Conservation (phyloP, 129 eudicot species). For the Apium graveolens region DNA sequence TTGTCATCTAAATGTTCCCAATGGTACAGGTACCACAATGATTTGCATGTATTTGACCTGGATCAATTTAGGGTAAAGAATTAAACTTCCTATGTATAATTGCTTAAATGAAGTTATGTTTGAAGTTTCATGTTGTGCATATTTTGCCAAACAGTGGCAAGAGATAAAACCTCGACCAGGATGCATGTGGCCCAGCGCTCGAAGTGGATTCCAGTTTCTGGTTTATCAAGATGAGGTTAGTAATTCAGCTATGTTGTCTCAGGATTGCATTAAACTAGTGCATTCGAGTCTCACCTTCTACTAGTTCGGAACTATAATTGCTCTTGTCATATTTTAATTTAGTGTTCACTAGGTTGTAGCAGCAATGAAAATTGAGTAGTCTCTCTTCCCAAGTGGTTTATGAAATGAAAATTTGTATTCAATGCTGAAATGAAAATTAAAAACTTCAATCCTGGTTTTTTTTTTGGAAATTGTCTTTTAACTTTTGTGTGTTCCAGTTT, state of each 20-base stretch:
- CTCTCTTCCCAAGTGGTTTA: neutral
- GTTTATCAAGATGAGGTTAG: conserved; percentile 95
- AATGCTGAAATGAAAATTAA: too few species aligned
- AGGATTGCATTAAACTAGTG: neutral
- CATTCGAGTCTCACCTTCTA: neutral
- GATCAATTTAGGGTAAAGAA: conserved; percentile 75
- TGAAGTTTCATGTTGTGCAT: conserved; percentile 5
- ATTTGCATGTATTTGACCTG: conserved; percentile 79
- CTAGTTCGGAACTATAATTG: neutral
- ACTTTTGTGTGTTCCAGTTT: neutral
- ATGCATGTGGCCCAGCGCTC: conserved; percentile 91
- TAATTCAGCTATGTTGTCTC: neutral
- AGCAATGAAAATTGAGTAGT: neutral
- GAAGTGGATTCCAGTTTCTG: conserved; percentile 88
- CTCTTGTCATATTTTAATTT: neutral
- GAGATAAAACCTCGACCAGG: conserved; percentile 90
- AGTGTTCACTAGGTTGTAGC: neutral
- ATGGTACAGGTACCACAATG: conserved; percentile 72
- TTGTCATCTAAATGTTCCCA: conserved; percentile 13
- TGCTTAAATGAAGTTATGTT: neutral
- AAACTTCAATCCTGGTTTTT: neutral
- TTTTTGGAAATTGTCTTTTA: neutral
- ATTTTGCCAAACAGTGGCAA: conserved; percentile 66
- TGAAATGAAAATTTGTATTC: too few species aligned
- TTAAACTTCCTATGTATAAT: conserved; percentile 1